Evolutionary conservation across 805 yeast species (phyloP), one percentile per base, ranked within the genome.

Genomic region (Metschnikowia shivogae): DNA sequence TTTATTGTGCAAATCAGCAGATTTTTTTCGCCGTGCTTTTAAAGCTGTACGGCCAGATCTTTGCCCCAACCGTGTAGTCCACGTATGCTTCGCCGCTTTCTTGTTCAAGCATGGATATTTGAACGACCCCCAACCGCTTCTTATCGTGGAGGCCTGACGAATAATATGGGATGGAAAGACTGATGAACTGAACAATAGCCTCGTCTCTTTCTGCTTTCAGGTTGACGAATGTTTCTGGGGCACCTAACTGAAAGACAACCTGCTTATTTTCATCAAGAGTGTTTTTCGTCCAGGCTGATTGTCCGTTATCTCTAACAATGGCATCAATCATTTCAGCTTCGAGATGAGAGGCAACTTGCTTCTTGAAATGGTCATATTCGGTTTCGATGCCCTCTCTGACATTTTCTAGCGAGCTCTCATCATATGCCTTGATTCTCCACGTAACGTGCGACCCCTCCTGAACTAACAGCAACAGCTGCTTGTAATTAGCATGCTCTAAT

Each of bases 361-460:
- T 33, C 34, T 55, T 62, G 47, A 70, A 64, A 41, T 60, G 58
- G 44, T 68, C 74, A 50, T 55, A 70, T 52, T 67, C 67, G 45
- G 58, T 66, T 10, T 70, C 74, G 19, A 70, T 54, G 4, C 74
- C 74, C 13, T 54, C 44, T 12, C 63, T 19, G 11, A 67, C 70
- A 44, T 63, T 62, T 19, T 53, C 49, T 2, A 66, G 37, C 27
- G 54, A 57, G 17, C 61, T 49, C 46, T 67, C 73, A 48, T 71
- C 69, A 52, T 71, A 71, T 22, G 48, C 47, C 27, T 46, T 43
- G 24, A 67, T 48, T 10, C 30, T 39, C 24, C 50, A 51, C 19
- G 45, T 44, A 11, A 43, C 40, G 14, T 44, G 30, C 20, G 26
- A 17, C 28, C 42, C 31, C 8, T 27, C 14, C 27, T 33, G 6